Evolutionary conservation across 2,329 filamentous ascomycete species (phyloP).

Genomic region (Exophiala sp.): DNA sequence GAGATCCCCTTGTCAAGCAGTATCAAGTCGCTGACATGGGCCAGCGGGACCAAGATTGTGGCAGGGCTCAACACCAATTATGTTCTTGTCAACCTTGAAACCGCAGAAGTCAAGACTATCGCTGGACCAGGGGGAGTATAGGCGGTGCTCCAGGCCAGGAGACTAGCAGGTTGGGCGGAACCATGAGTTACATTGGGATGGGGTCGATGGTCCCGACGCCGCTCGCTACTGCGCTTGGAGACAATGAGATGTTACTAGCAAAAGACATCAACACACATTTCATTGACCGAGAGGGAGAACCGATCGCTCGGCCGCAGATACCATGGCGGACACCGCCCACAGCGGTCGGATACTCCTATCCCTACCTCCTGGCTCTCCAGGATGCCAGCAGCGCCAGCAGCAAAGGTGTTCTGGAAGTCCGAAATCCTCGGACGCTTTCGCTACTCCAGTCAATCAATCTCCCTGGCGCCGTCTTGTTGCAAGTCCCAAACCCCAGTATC

Average conservation of each 20-base stretch:
- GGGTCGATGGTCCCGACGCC: conserved; percentile 88
- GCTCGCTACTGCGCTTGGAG: conserved; percentile 71
- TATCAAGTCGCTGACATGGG: conserved; percentile 87
- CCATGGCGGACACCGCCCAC: conserved; percentile 86
- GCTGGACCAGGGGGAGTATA: conserved; percentile 69
- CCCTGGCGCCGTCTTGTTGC: conserved; percentile 73
- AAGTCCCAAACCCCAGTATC: conserved; percentile 86
- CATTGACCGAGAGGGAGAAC: conserved; percentile 74
- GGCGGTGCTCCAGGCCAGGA: conserved; percentile 60
- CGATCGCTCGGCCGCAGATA: conserved; percentile 78
- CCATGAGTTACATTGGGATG: conserved; percentile 96
- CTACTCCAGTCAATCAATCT: conserved; percentile 78
- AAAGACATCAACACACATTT: conserved; percentile 96
- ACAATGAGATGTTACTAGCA: conserved; percentile 85
- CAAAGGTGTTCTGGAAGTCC: conserved; percentile 80
- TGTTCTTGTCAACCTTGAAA: conserved; percentile 77
- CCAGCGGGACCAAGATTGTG: conserved; percentile 75
- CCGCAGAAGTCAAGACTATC: conserved; percentile 68
- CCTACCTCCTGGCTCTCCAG: conserved; percentile 84
- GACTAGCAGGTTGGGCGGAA: conserved; percentile 71
- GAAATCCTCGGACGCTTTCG: conserved; percentile 88
- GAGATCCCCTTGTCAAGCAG: conserved; percentile 77
- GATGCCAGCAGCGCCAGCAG: too few relatives aligned
- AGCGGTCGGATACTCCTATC: conserved; percentile 91
- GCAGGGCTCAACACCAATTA: conserved; percentile 90